phyloP scores from a whole-genome alignment of 108 stramenopile genomes.

The Bacterosira constricta region DNA sequence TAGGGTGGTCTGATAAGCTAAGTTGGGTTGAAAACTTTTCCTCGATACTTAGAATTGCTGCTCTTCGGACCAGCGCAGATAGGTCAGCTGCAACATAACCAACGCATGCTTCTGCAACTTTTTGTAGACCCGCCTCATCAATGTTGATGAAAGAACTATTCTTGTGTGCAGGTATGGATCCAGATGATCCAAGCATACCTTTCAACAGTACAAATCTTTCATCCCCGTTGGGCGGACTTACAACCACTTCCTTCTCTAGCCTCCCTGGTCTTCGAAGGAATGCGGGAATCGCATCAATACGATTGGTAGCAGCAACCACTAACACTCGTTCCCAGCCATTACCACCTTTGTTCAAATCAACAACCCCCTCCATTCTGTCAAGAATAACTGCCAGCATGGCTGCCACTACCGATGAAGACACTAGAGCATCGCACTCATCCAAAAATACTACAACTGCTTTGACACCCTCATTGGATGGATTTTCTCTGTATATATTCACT shows the following conservation, averaged over 20 bases:
- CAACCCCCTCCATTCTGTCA: constrained; percentile 46
- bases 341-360: neutral
- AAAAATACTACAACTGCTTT: constrained; percentile 64
- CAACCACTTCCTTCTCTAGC: constrained; percentile 69
- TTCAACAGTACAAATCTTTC: constrained; percentile 58
- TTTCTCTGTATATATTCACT: constrained; percentile 13
- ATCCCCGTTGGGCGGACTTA: constrained; percentile 62
- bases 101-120: constrained; percentile 74
- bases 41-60: constrained; percentile 43
- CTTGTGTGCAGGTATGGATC: no score
- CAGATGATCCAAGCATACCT: constrained; percentile 49
- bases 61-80: constrained; percentile 66
- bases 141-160: neutral
- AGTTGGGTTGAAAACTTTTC: neutral
- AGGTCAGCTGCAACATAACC: constrained; percentile 87
- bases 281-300: constrained; percentile 72
- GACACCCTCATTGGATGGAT: neutral
- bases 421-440: constrained; percentile 86
- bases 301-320: constrained; percentile 84
- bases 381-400: constrained; percentile 65
- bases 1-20: neutral
- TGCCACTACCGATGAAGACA: constrained; percentile 57
- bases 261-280: constrained; percentile 76
- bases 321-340: constrained; percentile 50
- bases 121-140: constrained; percentile 30